These are phyloP conservation scores for Backusella circina DNA, from an alignment of 192 early-diverging fungal species.

Conservation along the genomic window DNA sequence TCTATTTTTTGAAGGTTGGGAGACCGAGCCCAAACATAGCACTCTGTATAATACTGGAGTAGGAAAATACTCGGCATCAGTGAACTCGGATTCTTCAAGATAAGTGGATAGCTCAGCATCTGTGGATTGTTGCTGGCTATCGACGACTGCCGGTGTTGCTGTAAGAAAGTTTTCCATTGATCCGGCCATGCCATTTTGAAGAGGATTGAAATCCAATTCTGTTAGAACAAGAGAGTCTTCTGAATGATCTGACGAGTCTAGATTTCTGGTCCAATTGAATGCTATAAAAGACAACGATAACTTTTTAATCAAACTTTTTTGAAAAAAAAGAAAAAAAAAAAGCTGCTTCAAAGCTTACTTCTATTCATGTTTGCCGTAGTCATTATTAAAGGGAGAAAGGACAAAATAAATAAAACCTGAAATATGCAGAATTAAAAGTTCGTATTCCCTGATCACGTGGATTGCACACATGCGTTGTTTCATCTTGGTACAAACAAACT, in stretches of 20 bases:
- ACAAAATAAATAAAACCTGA: neutral
- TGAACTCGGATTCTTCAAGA: too few species aligned
- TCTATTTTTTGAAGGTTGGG: slow-evolving; percentile 14
- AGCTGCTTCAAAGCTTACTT: neutral
- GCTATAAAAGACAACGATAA: neutral
- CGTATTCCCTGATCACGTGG: too few species aligned
- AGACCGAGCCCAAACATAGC: slow-evolving; percentile 24
- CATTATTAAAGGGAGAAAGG: neutral
- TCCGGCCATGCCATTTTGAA: neutral
- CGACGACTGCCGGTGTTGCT: neutral
- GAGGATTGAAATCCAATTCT: neutral
- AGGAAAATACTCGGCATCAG: neutral
- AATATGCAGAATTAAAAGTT: neutral
- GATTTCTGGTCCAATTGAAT: neutral
- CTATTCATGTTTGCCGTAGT: neutral
- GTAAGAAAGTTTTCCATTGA: neutral
- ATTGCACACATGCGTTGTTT: too few species aligned
- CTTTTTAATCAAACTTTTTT: neutral
- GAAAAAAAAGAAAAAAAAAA: neutral
- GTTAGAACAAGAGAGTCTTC: slow-evolving; percentile 1
- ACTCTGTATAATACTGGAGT: slow-evolving; percentile 17
- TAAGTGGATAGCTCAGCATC: too few species aligned
- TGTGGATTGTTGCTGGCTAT: neutral
- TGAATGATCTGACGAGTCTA: neutral
- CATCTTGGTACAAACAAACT: too few species aligned